Percentiles rank a stretch among this genome's conserved stretches.
Conservation (phyloP, 2,329 filamentous ascomycete species). For the Pseudocercospora musae region DNA sequence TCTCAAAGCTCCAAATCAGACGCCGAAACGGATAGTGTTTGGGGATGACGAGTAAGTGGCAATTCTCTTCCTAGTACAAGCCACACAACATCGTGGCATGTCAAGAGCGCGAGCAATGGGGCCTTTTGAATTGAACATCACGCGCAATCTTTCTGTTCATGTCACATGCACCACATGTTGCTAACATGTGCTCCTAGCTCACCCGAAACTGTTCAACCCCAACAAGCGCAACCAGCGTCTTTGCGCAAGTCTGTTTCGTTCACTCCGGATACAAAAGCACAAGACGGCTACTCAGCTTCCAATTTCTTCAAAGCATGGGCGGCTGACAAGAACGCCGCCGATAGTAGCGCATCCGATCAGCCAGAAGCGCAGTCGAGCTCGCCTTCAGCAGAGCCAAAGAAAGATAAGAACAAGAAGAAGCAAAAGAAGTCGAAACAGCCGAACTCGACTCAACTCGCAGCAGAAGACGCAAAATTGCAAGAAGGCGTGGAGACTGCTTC, state of each 20-base stretch:
- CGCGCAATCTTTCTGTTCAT: not conserved
- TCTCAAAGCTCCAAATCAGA: constrained; percentile 16
- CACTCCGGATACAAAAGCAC: constrained; percentile 58
- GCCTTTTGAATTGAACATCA: not conserved
- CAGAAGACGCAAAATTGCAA: not conserved
- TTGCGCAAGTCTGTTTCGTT: constrained; percentile 60
- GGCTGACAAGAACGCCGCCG: constrained; percentile 12
- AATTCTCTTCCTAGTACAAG: not conserved
- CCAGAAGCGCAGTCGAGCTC: constrained; percentile 7
- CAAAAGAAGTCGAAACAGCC: constrained; percentile 16
- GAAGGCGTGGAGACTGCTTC: not conserved
- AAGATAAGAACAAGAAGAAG: constrained; percentile 37
- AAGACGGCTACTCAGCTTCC: constrained; percentile 55
- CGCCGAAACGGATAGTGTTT: constrained; percentile 22
- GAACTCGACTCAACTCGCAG: constrained; percentile 1
- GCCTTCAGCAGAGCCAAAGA: constrained; percentile 5
- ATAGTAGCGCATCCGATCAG: constrained; percentile 28
- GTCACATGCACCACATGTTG: not conserved
- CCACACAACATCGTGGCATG: not conserved
- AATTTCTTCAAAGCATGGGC: constrained; percentile 53
- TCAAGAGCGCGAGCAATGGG: not conserved
- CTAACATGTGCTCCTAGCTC: constrained; percentile 2
- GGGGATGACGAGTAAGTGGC: constrained; percentile 24
- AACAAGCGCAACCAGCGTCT: constrained; percentile 6
- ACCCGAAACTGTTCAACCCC: not conserved